Evolutionary conservation across 306 rosid species (phyloP), one percentile per base, ranked within the genome.

Genomic region (Citrullus amarus): DNA sequence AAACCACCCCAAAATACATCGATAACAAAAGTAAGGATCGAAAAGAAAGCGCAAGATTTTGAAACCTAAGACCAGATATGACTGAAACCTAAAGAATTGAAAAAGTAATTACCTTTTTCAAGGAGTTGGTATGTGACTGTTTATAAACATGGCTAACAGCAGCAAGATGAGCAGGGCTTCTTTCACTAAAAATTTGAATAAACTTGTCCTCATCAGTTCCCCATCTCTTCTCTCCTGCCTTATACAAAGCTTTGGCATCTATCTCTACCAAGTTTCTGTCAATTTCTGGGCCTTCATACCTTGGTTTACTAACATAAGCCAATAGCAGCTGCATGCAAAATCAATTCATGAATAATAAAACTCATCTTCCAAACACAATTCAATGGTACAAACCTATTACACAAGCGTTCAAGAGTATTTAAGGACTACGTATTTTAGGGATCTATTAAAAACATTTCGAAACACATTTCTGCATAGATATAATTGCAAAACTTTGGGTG

Each of bases 211-310:
- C 86, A 43, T 83, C 86, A 6, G 85, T 83, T 54, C 86, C 85
- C 63, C 83, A 32, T 81, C 62, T 83, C 83, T 79, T 86, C 83
- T 75, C 83, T 48, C 88, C 86, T 2, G 88, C 88, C 60, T 83
- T 81, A 5, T 65, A 69, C 13, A 83, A 82, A 60, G 69, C 62
- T n/a, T 68, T 78, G 7, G 85, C 81, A 75, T 86, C 88, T 4
- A 34, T 75, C 76, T 77, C 85, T 68, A 81, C 88, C 28, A 87
- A 54, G 12, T 50, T 85, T 56, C 69, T 79, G 83, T 88, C 85
- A 59, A 87, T 84, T 85, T 88, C 96, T 9, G 84, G 95, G 63
- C 91, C 97, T 85, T 93, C 97, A 36, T 84, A 82, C 6, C 92
- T 92, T 2, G 83, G 90, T 55, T 77, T 82, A 68, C 81, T 79